Percentiles rank a stretch among this genome's conserved stretches.
phyloP scores from a whole-genome alignment of 371 early-diverging fungal species.

The Nematocida sp. region DNA sequence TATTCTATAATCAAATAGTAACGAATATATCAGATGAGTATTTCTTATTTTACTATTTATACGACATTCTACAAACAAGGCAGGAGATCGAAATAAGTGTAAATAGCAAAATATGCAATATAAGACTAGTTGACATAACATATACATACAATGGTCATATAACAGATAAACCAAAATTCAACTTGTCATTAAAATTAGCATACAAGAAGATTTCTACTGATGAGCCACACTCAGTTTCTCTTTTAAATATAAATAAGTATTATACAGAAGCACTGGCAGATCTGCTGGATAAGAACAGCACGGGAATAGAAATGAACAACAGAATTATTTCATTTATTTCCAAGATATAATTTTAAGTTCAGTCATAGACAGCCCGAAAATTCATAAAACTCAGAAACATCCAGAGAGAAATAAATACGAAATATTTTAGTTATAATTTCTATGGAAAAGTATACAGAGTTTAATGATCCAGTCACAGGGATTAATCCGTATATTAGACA shows the following conservation, averaged over 20 bases:
- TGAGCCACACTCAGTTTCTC: neutral
- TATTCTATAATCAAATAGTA: slow-evolving; percentile 59
- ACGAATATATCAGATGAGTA: slow-evolving; percentile 26
- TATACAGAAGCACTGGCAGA: slow-evolving; percentile 37
- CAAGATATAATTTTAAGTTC: neutral
- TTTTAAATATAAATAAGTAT: slow-evolving; percentile 34
- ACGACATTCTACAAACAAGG: slow-evolving; percentile 56
- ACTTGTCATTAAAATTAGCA: slow-evolving; percentile 12
- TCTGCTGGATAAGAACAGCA: slow-evolving; percentile 10
- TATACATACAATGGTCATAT: slow-evolving; percentile 14
- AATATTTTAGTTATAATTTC: neutral
- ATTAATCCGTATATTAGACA: slow-evolving; percentile 47
- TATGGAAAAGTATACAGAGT: slow-evolving; percentile 62
- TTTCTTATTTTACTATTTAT: slow-evolving; percentile 61
- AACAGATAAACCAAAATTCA: neutral
- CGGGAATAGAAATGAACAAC: neutral
- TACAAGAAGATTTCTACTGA: neutral
- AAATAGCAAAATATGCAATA: slow-evolving; percentile 51
- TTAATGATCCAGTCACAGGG: slow-evolving; percentile 55
- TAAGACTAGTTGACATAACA: slow-evolving; percentile 60
- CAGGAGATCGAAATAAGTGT: slow-evolving; percentile 18
- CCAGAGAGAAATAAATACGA: neutral
- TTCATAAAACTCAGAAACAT: neutral
- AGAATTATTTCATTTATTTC: slow-evolving; percentile 13
- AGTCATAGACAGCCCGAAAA: neutral